phyloP scores from a whole-genome alignment of 108 stramenopile genomes.

The Conticribra guillardii region DNA sequence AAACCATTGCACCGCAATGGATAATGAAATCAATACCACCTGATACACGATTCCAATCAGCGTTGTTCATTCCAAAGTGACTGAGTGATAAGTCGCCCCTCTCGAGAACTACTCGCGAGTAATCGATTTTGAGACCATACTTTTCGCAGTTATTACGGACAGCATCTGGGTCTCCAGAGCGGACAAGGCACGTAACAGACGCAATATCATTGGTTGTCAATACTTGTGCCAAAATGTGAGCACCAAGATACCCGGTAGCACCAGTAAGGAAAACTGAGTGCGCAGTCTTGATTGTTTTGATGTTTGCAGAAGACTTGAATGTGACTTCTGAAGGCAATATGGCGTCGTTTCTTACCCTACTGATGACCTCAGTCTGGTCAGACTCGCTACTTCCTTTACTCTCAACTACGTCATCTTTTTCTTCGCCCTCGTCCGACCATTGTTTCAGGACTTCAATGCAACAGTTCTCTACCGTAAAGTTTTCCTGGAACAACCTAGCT shows the following conservation, averaged over 20 bases:
- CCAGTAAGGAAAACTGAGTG: constrained; percentile 75
- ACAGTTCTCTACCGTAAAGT: constrained; percentile 16
- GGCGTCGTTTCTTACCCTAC: constrained; percentile 41
- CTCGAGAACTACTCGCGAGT: constrained; percentile 52
- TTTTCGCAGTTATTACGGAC: constrained; percentile 52
- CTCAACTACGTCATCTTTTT: not conserved
- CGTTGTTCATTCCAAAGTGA: constrained; percentile 60
- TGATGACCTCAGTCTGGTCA: constrained; percentile 21
- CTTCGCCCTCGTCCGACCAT: constrained; percentile 18
- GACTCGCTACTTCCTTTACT: constrained; percentile 10
- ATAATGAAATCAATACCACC: constrained; percentile 74
- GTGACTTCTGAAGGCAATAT: constrained; percentile 35
- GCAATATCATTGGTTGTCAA: constrained; percentile 55
- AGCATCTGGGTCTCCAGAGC: constrained; percentile 52
- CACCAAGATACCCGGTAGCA: constrained; percentile 77
- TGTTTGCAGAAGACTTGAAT: constrained; percentile 8
- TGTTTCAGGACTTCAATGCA: constrained; percentile 29
- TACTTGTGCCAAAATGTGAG: constrained; percentile 65
- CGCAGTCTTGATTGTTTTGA: constrained; percentile 25
- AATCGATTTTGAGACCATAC: constrained; percentile 30
- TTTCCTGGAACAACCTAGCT: constrained; percentile 22
- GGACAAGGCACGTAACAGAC: constrained; percentile 66
- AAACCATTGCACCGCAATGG: constrained; percentile 80
- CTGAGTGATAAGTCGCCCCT: constrained; percentile 66
- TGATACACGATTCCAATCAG: constrained; percentile 63